Evolutionary conservation across 1,284 basidiomycete species (phyloP), one percentile per base, ranked within the genome.

Genomic region (Pyrrhoderma noxium): DNA sequence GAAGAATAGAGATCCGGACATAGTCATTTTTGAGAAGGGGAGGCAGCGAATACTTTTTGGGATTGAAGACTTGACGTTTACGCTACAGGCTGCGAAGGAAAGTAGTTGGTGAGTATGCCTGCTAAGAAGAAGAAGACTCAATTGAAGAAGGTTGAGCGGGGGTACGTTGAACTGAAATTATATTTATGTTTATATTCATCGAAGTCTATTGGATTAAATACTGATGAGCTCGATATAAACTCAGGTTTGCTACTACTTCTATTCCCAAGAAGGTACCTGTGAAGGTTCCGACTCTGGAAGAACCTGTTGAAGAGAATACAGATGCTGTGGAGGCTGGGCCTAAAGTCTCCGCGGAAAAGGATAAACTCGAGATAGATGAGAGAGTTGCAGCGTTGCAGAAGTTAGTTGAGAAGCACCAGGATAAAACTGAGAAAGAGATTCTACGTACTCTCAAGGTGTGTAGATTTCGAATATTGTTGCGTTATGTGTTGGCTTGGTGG

Each of bases 381-480:
- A 40, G 25, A 18, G 39, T 36, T 21, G 43, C 43, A 59, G 67
- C 69, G 34, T 65, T 87, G 47, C 85, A 89, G 65, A 67, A 62
- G 48, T 62, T 92, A 42, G 77, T 93, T 0, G 93, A 97, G 57
- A 84, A 80, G 60, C 71, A 89, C 27, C 89, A 95, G 61, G 91
- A 94, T 14, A 91, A 84, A 60, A 87, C 80, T 2, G 92, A 97
- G 63, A 94, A 88, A 67, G 96, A 98, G 60, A 80, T 94, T 49
- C 67, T 73, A 1, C 77, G 92, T 61, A 77, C 76, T 11, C 61
- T 80, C 51, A 83, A 79, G 70, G 80, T 77, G 47, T 18, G 67
- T 59, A 39, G 50, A 2, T 25, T 14, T 19, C 11, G 11, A 50
- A 2, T 21, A n/a, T 19, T 18, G 3, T 34, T 42, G 16, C 3